Evolutionary conservation across 805 yeast genomes (phyloP).

Genomic region (Blastobotrys peoriensis): DNA sequence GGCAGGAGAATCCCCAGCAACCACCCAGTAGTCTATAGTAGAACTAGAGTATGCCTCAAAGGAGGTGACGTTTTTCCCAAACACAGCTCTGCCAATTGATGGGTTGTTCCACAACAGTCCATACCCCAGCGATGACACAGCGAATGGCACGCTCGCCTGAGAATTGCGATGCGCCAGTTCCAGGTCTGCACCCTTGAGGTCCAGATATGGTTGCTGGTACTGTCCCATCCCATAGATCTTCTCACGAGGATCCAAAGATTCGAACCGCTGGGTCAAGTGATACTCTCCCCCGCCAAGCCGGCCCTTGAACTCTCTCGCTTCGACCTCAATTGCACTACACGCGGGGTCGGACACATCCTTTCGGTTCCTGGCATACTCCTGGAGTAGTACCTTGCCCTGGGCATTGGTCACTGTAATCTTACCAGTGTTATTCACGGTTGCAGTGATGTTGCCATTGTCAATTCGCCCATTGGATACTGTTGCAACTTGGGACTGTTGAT

Average conservation of each 20-base stretch:
- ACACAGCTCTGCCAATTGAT: conserved; percentile 17
- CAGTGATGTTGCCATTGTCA: conserved; percentile 15
- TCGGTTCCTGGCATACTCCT: conserved; percentile 17
- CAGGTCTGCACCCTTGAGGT: conserved; percentile 16
- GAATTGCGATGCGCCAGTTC: conserved; percentile 20
- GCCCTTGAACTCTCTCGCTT: conserved; percentile 18
- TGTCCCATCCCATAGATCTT: conserved; percentile 21
- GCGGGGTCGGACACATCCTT: conserved; percentile 17
- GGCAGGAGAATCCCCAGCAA: conserved; percentile 19
- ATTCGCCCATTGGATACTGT: conserved; percentile 1
- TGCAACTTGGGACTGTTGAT: conserved; percentile 1
- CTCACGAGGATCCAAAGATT: conserved; percentile 13
- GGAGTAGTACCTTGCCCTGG: conserved; percentile 14
- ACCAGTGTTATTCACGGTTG: conserved; percentile 12
- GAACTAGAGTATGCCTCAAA: conserved; percentile 18
- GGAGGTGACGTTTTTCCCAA: conserved; percentile 17
- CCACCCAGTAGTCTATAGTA: conserved; percentile 15
- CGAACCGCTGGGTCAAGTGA: conserved; percentile 13
- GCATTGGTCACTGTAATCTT: conserved; percentile 12
- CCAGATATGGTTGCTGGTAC: conserved; percentile 18
- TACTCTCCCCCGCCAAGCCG: conserved; percentile 10
- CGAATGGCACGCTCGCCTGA: conserved; percentile 20
- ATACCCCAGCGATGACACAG: conserved; percentile 16
- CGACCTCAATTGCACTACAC: conserved; percentile 16
- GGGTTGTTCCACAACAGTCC: conserved; percentile 20